Evolutionary conservation across 768 basidiomycete species (phyloP).

Genomic region (Sarcomyxa edulis): DNA sequence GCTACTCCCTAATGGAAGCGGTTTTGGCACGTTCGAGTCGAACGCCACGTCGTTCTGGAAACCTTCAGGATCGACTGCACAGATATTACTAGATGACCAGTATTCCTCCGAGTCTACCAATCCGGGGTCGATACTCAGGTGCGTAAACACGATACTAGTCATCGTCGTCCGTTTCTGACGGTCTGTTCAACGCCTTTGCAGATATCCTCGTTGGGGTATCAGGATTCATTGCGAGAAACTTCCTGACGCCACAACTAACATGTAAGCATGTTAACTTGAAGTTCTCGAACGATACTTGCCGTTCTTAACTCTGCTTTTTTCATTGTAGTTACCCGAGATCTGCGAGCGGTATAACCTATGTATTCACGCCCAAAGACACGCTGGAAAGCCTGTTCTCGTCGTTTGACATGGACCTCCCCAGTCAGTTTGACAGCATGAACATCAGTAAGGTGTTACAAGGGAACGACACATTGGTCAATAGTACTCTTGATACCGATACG

Average conservation of each 20-base stretch:
- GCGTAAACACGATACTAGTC: too few species aligned
- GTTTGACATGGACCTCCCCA: constrained; percentile 25
- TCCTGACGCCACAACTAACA: constrained; percentile 21
- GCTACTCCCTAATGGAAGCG: constrained; percentile 27
- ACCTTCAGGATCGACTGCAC: too few species aligned
- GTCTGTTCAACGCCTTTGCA: constrained; percentile 7
- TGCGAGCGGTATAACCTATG: constrained; percentile 21
- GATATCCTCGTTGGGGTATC: constrained; percentile 36
- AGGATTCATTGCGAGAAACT: constrained; percentile 30
- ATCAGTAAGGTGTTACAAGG: constrained; percentile 11
- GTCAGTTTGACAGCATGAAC: constrained; percentile 14
- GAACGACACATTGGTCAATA: constrained; percentile 17
- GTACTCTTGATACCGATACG: constrained; percentile 18
- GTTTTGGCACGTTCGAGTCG: constrained; percentile 29
- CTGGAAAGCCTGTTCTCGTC: constrained; percentile 25
- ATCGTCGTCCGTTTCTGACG: neutral
- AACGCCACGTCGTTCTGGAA: too few species aligned
- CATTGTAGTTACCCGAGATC: constrained; percentile 20
- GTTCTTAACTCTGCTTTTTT: neutral
- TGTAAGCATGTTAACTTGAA: constrained; percentile 19
- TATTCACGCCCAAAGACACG: constrained; percentile 29
- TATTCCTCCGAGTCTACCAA: too few species aligned
- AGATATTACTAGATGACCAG: too few species aligned
- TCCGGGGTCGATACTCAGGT: constrained; percentile 25
- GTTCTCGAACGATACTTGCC: neutral